Evolutionary conservation across 257 asterid genomes (phyloP).

Genomic region (Pogostemon cablin): DNA sequence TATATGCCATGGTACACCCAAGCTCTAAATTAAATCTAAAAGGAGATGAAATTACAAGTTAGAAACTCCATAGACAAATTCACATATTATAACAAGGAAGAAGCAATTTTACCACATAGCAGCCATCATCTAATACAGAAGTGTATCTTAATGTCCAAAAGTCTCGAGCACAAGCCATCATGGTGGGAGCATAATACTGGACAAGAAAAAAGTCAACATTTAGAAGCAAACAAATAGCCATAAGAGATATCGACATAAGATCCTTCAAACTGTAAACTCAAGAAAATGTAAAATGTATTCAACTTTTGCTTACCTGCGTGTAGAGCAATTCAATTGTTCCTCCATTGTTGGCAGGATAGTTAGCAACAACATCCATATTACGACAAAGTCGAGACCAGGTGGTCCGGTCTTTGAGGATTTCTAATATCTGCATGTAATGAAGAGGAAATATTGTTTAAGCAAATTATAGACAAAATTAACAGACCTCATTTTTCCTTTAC

Average conservation of each 20-base stretch:
- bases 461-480: conserved; percentile 13
- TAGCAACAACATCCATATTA: conserved; percentile 39
- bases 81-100: conserved; percentile 2
- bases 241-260: conserved; percentile 14
- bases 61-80: not conserved
- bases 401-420: conserved; percentile 46
- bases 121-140: conserved; percentile 46
- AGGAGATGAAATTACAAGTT: conserved; percentile 4
- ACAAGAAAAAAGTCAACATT: conserved; percentile 9
- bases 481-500: not conserved
- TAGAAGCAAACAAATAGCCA: not conserved
- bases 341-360: conserved; percentile 37
- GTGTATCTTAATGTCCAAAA: conserved; percentile 57
- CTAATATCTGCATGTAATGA: conserved; percentile 37
- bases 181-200: conserved; percentile 56
- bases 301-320: conserved; percentile 40
- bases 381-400: conserved; percentile 49
- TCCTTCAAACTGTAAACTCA: not conserved
- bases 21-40: conserved; percentile 11
- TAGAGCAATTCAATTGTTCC: conserved; percentile 50
- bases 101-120: conserved; percentile 45
- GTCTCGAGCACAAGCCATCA: conserved; percentile 54
- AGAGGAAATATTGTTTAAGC: conserved; percentile 23
- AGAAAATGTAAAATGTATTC: conserved; percentile 9
- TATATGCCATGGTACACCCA: conserved; percentile 8